Percentiles rank a stretch among this genome's conserved stretches.
phyloP scores from a whole-genome alignment of 139 green algal genomes.

The Ulvella scutata region DNA sequence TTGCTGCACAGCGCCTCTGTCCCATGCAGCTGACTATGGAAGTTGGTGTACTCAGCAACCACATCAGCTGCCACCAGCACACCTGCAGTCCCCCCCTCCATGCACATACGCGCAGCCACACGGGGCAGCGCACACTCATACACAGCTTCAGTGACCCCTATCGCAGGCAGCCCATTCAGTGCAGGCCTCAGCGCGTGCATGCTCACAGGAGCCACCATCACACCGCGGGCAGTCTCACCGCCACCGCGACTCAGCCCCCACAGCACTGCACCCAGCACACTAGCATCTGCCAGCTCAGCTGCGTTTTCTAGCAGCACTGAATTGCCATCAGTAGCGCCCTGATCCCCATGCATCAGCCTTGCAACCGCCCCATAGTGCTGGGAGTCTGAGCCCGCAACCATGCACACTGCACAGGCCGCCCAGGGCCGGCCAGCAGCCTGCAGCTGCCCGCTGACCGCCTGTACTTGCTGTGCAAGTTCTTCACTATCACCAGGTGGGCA shows the following conservation, averaged over 20 bases:
- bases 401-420: background rate
- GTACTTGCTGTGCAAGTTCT: background rate
- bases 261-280: background rate
- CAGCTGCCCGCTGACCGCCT: background rate
- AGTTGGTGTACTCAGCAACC: background rate
- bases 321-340: too few species aligned
- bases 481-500: background rate
- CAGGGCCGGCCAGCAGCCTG: background rate
- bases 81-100: background rate
- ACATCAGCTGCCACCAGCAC: background rate
- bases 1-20: background rate
- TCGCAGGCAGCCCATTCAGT: background rate
- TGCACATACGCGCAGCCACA: background rate
- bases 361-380: background rate
- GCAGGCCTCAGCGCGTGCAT: background rate
- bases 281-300: background rate
- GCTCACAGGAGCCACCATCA: background rate
- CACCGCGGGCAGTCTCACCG: background rate
- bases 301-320: background rate
- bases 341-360: background rate
- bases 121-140: background rate
- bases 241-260: background rate
- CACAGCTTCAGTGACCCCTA: background rate
- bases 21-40: background rate
- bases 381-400: background rate